Conservation (phyloP, 495 filamentous ascomycete species). For the Neurospora sp. region DNA sequence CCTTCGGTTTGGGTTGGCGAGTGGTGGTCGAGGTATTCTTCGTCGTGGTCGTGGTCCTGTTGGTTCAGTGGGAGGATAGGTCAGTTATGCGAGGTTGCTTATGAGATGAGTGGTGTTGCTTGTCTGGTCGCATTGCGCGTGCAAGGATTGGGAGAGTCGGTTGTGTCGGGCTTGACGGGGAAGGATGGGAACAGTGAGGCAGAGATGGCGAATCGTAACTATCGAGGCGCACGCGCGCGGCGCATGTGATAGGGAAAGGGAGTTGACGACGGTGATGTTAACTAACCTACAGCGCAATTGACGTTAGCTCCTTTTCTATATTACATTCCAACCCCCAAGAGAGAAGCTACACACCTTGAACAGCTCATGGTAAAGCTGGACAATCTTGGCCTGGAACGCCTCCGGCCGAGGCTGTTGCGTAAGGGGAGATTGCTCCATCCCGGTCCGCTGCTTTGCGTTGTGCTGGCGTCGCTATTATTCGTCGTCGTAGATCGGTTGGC, state of each 20-base stretch:
- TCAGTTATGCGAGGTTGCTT: background rate
- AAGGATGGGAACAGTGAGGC: background rate
- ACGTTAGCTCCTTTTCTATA: background rate
- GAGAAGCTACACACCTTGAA: slow-evolving; percentile 55
- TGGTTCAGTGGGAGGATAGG: background rate
- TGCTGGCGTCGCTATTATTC: background rate
- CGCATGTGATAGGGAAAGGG: background rate
- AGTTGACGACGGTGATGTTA: background rate
- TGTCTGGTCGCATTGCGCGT: background rate
- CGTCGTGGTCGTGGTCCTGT: slow-evolving; percentile 44
- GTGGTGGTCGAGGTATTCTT: slow-evolving; percentile 15
- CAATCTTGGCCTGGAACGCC: slow-evolving; percentile 86
- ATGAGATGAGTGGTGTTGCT: background rate
- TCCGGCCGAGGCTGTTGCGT: slow-evolving; percentile 88
- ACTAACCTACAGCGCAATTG: background rate
- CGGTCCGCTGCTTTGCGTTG: background rate
- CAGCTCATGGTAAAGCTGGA: slow-evolving; percentile 75
- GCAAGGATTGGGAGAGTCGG: background rate
- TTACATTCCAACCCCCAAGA: background rate
- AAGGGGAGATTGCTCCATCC: slow-evolving; percentile 85
- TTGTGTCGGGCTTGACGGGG: background rate
- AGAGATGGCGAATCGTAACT: background rate
- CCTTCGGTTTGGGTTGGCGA: slow-evolving; percentile 59
- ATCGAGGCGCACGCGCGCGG: background rate
- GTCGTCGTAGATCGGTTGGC: background rate